phyloP scores from a whole-genome alignment of 2,329 filamentous ascomycete species.

The Penicillium sp. region DNA sequence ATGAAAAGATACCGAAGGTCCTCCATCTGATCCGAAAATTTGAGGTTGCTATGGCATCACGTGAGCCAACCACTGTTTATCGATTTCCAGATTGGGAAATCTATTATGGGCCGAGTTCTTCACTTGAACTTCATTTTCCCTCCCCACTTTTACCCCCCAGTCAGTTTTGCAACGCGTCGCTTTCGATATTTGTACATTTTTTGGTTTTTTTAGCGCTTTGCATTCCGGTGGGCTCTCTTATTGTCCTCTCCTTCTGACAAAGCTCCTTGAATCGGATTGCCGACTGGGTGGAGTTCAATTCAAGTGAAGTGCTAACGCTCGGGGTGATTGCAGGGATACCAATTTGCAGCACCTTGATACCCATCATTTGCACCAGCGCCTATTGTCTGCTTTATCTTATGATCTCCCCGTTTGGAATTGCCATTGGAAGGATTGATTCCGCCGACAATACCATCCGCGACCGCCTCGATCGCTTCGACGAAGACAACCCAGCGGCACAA shows the following conservation, averaged over 20 bases:
- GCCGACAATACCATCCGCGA: constrained; percentile 2
- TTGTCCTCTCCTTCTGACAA: constrained; percentile 8
- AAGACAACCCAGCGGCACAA: constrained; percentile 1
- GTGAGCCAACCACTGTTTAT: constrained; percentile 40
- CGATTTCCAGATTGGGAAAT: constrained; percentile 39
- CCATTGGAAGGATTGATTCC: background rate
- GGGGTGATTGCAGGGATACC: constrained; percentile 28
- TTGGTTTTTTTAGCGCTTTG: constrained; percentile 30
- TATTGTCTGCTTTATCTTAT: constrained; percentile 17
- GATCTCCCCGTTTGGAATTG: constrained; percentile 17
- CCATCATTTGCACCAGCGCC: constrained; percentile 14
- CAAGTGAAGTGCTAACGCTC: constrained; percentile 20
- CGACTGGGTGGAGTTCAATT: constrained; percentile 9
- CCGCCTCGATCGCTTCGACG: constrained; percentile 1
- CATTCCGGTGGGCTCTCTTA: constrained; percentile 22
- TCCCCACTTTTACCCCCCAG: constrained; percentile 18
- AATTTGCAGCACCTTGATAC: constrained; percentile 29
- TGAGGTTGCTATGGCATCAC: constrained; percentile 7
- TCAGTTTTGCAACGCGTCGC: constrained; percentile 15
- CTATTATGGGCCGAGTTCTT: constrained; percentile 26
- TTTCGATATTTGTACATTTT: constrained; percentile 28
- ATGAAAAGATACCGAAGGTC: background rate
- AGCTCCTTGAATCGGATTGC: constrained; percentile 11
- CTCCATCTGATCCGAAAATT: background rate
- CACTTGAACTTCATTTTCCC: constrained; percentile 20